phyloP scores from a whole-genome alignment of 345 rosid genomes.

The Populus davidiana region DNA sequence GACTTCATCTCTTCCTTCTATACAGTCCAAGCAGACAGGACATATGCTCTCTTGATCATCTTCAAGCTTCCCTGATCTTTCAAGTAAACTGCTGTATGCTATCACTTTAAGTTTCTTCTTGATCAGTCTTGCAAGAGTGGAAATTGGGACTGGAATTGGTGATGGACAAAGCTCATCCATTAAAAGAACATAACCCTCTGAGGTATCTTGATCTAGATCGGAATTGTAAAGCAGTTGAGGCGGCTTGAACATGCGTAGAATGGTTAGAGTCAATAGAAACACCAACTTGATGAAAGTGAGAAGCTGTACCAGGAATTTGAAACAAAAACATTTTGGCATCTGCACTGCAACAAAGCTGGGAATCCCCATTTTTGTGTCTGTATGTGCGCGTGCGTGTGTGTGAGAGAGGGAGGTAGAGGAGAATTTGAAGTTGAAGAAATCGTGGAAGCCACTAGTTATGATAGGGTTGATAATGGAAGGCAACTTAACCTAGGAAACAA shows the following conservation, averaged over 20 bases:
- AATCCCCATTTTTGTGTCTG: conserved; percentile 1
- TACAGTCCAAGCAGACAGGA: conserved; percentile 38
- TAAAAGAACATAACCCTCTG: conserved; percentile 22
- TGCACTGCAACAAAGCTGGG: conserved; percentile 14
- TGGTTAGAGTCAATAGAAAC: conserved; percentile 12
- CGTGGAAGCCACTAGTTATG: background rate
- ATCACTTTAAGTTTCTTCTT: conserved; percentile 36
- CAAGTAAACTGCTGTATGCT: conserved; percentile 18
- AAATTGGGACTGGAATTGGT: conserved; percentile 28
- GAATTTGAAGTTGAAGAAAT: background rate
- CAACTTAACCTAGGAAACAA: background rate
- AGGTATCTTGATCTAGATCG: background rate
- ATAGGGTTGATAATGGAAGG: background rate
- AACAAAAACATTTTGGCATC: conserved; percentile 18
- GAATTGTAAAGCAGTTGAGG: background rate
- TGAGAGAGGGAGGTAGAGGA: background rate
- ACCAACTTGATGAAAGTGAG: conserved; percentile 16
- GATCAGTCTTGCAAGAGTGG: conserved; percentile 24
- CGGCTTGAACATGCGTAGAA: conserved; percentile 31
- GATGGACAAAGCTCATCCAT: conserved; percentile 22
- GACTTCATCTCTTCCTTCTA: conserved; percentile 28
- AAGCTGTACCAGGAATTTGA: conserved; percentile 18
- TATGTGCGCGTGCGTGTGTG: too few species aligned
- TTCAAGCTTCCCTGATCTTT: background rate
- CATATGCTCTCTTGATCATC: conserved; percentile 20